phyloP scores from a whole-genome alignment of 1,284 basidiomycete species.

The Tylopilus sp. region DNA sequence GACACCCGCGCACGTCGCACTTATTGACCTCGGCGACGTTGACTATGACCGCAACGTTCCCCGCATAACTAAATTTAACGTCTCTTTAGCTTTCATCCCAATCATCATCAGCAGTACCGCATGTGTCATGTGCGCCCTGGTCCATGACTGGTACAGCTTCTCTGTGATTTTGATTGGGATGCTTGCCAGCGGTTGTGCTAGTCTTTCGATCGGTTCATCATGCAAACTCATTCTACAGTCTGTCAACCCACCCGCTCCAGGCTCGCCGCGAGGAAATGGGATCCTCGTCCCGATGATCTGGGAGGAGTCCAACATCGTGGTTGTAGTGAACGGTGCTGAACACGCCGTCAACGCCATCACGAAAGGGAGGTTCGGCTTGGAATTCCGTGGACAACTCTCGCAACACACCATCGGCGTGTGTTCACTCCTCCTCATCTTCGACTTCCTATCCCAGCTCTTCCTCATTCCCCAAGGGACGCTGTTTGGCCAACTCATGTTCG shows the following conservation, averaged over 20 bases:
- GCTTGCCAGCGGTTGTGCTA: constrained; percentile 38
- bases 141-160: constrained; percentile 41
- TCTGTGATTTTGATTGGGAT: constrained; percentile 44
- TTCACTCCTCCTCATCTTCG: constrained; percentile 38
- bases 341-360: constrained; percentile 38
- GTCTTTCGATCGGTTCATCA: constrained; percentile 38
- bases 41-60: constrained; percentile 16
- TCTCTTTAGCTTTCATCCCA: constrained; percentile 26
- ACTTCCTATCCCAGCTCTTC: constrained; percentile 31
- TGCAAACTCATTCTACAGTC: constrained; percentile 17
- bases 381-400: constrained; percentile 16
- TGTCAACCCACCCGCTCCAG: constrained; percentile 22
- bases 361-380: constrained; percentile 36
- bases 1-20: constrained; percentile 26
- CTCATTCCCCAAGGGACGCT: constrained; percentile 34
- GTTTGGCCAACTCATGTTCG: constrained; percentile 44
- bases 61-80: constrained; percentile 17
- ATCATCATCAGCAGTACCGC: constrained; percentile 38
- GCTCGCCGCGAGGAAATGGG: constrained; percentile 32
- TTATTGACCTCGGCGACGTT: constrained; percentile 29
- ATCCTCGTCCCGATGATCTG: constrained; percentile 28
- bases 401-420: constrained; percentile 34
- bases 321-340: constrained; percentile 38
- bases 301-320: constrained; percentile 24
- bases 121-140: constrained; percentile 30